phyloP scores from a whole-genome alignment of 306 rosid genomes.

The Echinosophora koreensis region DNA sequence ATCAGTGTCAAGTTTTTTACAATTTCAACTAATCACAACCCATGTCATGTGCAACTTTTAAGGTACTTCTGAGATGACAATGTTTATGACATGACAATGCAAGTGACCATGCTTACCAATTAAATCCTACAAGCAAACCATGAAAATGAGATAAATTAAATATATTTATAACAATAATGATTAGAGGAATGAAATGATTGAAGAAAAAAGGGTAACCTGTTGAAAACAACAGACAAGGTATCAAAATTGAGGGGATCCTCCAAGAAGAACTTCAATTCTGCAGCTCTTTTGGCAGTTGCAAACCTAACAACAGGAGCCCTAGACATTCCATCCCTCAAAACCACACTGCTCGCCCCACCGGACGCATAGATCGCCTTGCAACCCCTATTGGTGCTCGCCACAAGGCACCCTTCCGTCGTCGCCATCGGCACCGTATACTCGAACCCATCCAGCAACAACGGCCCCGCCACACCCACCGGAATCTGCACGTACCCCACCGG shows the following conservation, averaged over 20 bases:
- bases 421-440: conserved; percentile 92
- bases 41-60: too few relatives aligned
- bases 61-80: too few relatives aligned
- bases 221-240: conserved; percentile 69
- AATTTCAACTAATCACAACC: too few relatives aligned
- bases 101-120: too few relatives aligned
- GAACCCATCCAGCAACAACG: conserved; percentile 75
- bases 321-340: conserved; percentile 84
- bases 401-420: conserved; percentile 92
- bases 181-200: background rate
- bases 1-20: too few relatives aligned
- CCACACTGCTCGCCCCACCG: conserved; percentile 81
- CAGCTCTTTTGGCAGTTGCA: conserved; percentile 74
- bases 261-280: conserved; percentile 79
- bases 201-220: conserved; percentile 48
- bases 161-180: background rate
- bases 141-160: background rate
- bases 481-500: conserved; percentile 86
- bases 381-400: conserved; percentile 94
- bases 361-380: conserved; percentile 81
- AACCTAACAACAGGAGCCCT: conserved; percentile 95
- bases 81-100: too few relatives aligned
- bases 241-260: conserved; percentile 81
- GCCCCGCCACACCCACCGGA: conserved; percentile 97
- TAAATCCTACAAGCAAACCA: background rate